Conservation (phyloP, 495 filamentous ascomycete genomes). For the Daldinia concentrica region DNA sequence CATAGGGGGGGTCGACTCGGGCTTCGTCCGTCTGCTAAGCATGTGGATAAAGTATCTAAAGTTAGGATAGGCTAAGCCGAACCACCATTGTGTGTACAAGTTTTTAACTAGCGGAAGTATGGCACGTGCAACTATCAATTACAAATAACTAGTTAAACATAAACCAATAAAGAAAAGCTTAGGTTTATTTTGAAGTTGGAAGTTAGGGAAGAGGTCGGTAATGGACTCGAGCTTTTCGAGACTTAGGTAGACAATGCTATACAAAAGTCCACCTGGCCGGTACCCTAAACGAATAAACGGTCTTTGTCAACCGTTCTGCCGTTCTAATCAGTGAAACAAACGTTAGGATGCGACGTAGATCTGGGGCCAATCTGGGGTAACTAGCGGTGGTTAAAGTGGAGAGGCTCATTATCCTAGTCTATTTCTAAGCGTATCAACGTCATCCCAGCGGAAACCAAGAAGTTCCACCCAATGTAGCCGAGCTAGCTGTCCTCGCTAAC, state of each 20-base stretch:
- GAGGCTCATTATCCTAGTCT: constrained; percentile 13
- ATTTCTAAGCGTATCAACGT: constrained; percentile 31
- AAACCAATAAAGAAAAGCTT: not conserved
- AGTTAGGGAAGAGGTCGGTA: constrained; percentile 13
- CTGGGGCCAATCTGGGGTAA: constrained; percentile 43
- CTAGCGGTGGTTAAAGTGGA: constrained; percentile 21
- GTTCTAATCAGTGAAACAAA: constrained; percentile 30
- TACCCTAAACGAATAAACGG: constrained; percentile 5
- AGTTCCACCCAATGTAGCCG: constrained; percentile 16
- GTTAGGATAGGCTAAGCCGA: not conserved
- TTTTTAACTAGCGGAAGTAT: not conserved
- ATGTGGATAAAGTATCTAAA: constrained; percentile 4
- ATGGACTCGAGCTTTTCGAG: constrained; percentile 8
- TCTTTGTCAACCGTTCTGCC: constrained; percentile 19
- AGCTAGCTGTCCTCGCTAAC: constrained; percentile 11
- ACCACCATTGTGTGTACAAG: not conserved
- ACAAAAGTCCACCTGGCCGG: not conserved
- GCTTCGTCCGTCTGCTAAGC: not conserved
- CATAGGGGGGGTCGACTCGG: not conserved
- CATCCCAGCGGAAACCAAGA: constrained; percentile 27
- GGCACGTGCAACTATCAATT: not conserved
- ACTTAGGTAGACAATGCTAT: not conserved
- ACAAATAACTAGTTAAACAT: not conserved
- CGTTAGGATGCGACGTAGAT: constrained; percentile 26
- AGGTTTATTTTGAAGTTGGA: not conserved